Evolutionary conservation across 208 protist genomes (phyloP), one percentile per base, ranked within the genome.

Genomic region (Strigomonas culicis): DNA sequence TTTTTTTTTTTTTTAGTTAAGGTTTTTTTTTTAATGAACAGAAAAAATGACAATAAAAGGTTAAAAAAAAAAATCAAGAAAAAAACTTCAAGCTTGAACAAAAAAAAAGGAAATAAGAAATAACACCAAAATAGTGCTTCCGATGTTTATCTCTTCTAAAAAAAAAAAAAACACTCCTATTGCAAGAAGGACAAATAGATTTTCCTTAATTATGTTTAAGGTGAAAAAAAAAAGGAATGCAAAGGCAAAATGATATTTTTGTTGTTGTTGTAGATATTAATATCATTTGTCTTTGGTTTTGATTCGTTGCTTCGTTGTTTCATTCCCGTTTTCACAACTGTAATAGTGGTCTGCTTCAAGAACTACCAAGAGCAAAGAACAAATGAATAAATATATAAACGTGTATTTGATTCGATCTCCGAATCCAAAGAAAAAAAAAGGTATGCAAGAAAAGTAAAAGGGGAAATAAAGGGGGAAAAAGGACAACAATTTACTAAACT

Each of bases 1-100:
- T 46, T 46, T 46, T 46, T n/a, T 46, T 46, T 46, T 46, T 46
- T 46, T 46, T 46, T 46, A n/a, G 10, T 46, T 46, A 58, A 66
- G 32, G 21, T 11, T 21, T 43, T 15, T 41, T 21, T 68, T 11
- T 13, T 59, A 2, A 63, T 53, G 11, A 56, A 6, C 34, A 67
- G 50, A 55, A 66, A 59, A 36, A 36, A 32, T 43, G 13, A 74
- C 67, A 61, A 46, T 2, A 63, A 74, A 28, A 59, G 44, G 19
- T 27, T 6, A 70, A 65, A 73, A 69, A 77, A 19, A 72, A 59
- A 63, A 22, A 65, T 68, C 28, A 41, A 51, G 7, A n/a, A 53
- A 22, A 49, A 30, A 11, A 59, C n/a, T 21, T 30, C 7, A 21
- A 59, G 21, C 41, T 43, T 55, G 10, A 55, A 55, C 7, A 52